phyloP scores from a whole-genome alignment of 306 rosid genomes.

The Benincasa hispida region DNA sequence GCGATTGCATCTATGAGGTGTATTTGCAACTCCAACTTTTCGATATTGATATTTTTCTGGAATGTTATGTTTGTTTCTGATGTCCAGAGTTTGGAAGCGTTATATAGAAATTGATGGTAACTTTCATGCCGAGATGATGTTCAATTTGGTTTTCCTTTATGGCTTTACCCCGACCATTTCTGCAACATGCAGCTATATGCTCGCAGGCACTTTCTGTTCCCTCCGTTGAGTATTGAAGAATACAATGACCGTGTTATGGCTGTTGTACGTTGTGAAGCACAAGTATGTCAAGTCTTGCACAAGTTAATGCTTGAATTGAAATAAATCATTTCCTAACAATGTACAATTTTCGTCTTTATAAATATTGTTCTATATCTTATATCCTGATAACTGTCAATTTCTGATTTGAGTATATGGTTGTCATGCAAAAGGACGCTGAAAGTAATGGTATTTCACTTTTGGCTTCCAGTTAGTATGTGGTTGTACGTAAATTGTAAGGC shows the following conservation, averaged over 20 bases:
- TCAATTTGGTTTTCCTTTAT: slow-evolving; percentile 1
- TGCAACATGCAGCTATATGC: slow-evolving; percentile 72
- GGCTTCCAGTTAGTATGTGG: neutral
- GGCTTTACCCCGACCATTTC: slow-evolving; percentile 12
- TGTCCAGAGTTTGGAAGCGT: neutral
- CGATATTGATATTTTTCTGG: neutral
- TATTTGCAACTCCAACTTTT: neutral
- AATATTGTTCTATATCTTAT: neutral
- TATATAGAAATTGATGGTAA: neutral
- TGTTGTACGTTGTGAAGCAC: slow-evolving; percentile 92
- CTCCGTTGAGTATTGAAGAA: slow-evolving; percentile 73
- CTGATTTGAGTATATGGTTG: neutral
- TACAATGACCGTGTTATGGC: slow-evolving; percentile 76
- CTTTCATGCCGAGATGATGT: neutral
- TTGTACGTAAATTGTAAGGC: neutral
- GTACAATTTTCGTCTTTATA: neutral
- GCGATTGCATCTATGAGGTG: slow-evolving; percentile 87
- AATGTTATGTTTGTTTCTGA: neutral
- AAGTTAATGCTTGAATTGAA: slow-evolving; percentile 5
- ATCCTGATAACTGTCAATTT: neutral
- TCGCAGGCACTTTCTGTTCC: slow-evolving; percentile 89
- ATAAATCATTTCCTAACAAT: neutral
- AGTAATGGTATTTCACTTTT: neutral
- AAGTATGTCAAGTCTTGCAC: slow-evolving; percentile 32
- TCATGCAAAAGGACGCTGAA: neutral